These are phyloP conservation scores for Silene coronaria DNA, from an alignment of 179 eudicot species.

Conservation along the genomic window DNA sequence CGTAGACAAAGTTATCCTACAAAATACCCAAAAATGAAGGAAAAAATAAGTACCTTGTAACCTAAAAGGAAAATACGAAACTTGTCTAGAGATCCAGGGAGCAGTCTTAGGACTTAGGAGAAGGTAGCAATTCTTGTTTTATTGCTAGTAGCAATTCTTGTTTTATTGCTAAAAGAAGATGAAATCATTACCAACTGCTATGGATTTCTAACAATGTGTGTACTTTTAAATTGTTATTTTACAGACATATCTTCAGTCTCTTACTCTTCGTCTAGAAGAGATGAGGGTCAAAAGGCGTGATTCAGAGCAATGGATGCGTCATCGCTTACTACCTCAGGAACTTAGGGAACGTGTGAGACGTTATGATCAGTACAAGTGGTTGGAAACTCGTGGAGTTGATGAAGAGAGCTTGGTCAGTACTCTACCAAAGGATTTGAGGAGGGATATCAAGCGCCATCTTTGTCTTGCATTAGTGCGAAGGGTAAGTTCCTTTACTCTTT, in stretches of 20 bases:
- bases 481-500: slow-evolving; percentile 36
- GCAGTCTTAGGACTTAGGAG: too few species aligned
- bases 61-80: too few species aligned
- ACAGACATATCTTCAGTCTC: slow-evolving; percentile 92
- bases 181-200: too few species aligned
- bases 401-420: slow-evolving; percentile 72
- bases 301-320: slow-evolving; percentile 98
- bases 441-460: slow-evolving; percentile 93
- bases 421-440: slow-evolving; percentile 78
- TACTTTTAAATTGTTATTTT: slow-evolving; percentile 16
- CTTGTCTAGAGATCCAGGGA: too few species aligned
- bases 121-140: too few species aligned
- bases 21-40: too few species aligned
- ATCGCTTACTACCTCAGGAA: slow-evolving; percentile 75
- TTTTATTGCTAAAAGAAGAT: too few species aligned
- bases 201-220: background rate
- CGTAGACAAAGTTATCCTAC: too few species aligned
- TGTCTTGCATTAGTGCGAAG: slow-evolving; percentile 82
- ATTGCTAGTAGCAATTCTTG: too few species aligned
- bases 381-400: slow-evolving; percentile 90
- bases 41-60: too few species aligned
- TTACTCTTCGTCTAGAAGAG: slow-evolving; percentile 84
- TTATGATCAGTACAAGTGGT: slow-evolving; percentile 91
- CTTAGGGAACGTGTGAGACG: slow-evolving; percentile 87
- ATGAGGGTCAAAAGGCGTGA: slow-evolving; percentile 96